phyloP scores from a whole-genome alignment of 352 stramenopile species.

The Pythium chondricola region DNA sequence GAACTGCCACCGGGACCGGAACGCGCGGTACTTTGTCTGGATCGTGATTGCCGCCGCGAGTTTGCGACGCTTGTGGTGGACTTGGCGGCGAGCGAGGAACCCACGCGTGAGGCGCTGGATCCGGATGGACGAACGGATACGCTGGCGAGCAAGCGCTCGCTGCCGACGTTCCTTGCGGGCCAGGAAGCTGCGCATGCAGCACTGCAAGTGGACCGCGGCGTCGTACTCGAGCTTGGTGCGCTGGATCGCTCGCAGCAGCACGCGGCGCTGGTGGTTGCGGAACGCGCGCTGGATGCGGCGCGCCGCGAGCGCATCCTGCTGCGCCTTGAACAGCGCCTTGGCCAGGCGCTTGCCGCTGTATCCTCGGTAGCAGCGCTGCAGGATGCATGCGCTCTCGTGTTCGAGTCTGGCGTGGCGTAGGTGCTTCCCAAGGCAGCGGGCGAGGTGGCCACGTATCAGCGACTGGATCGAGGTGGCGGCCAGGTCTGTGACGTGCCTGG shows the following conservation, averaged over 20 bases:
- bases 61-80: constrained; percentile 19
- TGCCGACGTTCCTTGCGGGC: constrained; percentile 39
- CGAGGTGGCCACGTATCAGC: constrained; percentile 44
- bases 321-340: constrained; percentile 53
- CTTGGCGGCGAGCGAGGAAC: constrained; percentile 32
- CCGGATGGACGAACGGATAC: constrained; percentile 23
- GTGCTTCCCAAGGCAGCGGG: constrained; percentile 13
- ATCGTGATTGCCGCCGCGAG: constrained; percentile 43
- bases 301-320: constrained; percentile 51
- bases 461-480: constrained; percentile 44
- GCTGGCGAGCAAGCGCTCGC: constrained; percentile 10
- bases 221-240: constrained; percentile 56
- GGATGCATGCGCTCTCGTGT: constrained; percentile 31
- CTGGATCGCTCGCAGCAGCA: constrained; percentile 56
- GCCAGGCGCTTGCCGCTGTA: constrained; percentile 68
- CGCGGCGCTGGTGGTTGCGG: constrained; percentile 48
- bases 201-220: constrained; percentile 47
- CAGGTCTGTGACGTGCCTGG: constrained; percentile 17
- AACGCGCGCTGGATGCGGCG: constrained; percentile 64
- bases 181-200: constrained; percentile 37
- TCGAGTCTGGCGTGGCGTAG: constrained; percentile 36
- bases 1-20: constrained; percentile 29
- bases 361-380: constrained; percentile 76
- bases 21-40: constrained; percentile 44
- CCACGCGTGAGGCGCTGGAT: constrained; percentile 53